phyloP scores from a whole-genome alignment of 2,329 filamentous ascomycete species.

The Fusarium lyarnte region DNA sequence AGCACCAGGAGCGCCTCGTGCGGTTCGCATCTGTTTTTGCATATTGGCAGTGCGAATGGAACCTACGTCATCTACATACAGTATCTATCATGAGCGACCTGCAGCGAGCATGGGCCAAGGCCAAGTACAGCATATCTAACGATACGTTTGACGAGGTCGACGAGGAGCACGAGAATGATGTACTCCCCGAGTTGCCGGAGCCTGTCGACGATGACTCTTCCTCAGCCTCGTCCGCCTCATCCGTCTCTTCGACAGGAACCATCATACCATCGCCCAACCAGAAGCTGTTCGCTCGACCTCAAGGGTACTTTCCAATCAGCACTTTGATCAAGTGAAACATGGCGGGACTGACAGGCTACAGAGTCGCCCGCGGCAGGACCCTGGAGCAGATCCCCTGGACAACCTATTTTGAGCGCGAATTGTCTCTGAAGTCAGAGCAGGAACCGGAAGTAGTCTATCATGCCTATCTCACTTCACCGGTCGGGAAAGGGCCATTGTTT shows the following conservation, averaged over 20 bases:
- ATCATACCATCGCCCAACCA: conserved; percentile 81
- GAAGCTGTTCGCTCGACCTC: conserved; percentile 76
- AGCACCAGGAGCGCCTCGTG: conserved; percentile 5
- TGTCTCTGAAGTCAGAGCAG: conserved; percentile 70
- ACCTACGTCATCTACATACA: conserved; percentile 27
- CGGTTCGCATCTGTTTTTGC: not conserved
- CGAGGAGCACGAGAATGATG: conserved; percentile 60
- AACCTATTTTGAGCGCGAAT: conserved; percentile 88
- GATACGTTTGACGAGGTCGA: conserved; percentile 63
- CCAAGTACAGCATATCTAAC: conserved; percentile 70
- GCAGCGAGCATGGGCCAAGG: conserved; percentile 80
- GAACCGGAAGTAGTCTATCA: conserved; percentile 72
- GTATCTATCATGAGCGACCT: conserved; percentile 76
- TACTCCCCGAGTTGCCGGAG: conserved; percentile 58
- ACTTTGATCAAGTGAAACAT: conserved; percentile 10
- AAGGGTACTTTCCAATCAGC: conserved; percentile 60
- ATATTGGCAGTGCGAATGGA: conserved; percentile 25
- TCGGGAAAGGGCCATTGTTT: conserved; percentile 80
- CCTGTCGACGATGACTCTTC: conserved; percentile 71
- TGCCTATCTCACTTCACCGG: conserved; percentile 86
- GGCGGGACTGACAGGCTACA: conserved; percentile 46
- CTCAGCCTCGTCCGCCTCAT: conserved; percentile 78
- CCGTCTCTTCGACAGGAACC: conserved; percentile 93
- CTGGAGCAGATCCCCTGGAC: conserved; percentile 82
- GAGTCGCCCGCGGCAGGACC: conserved; percentile 61